Evolutionary conservation across 768 basidiomycete genomes (phyloP), one percentile per base, ranked within the genome.

Genomic region (Chlorophyllum brunneum): DNA sequence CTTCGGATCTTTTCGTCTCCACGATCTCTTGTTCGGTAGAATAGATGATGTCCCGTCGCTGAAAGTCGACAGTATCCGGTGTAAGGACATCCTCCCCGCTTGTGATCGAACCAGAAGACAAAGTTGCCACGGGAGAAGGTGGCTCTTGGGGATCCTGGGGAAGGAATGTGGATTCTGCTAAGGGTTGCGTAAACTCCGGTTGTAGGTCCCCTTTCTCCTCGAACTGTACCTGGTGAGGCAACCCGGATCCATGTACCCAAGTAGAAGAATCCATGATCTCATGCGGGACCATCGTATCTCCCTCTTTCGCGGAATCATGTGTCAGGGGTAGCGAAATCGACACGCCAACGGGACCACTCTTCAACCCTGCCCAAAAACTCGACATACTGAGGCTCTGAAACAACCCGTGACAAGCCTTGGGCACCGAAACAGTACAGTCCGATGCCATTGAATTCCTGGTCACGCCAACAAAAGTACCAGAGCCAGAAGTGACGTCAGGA

Each of bases 371-470:
- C 59, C 62, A 33, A 57, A 39, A 30, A 48, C 60, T 42, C 27
- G 55, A 31, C 54, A 61, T 38, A 62, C 52, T 31, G 38, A 48
- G 42, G 27, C 55, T 51, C 44, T 50, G 38, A 48, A 65, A 56
- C 37, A 54, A 58, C 27, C 61, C 57, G 42, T 62, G 63, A 31
- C 60, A 64, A 24, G 58, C 56, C n/a, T 54, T 51, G 16, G 61
- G 60, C 9, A 53, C 49, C 5, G 54, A 49, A 22, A 49, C 37
- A 16, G 64, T 62, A 53, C 62, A 66, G 16, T 67, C 63, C 20
- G 68, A 66, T 9, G 63, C 58, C 56, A 61, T 65, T 31, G 68
- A 66, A n/a, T 26, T 31, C 10, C 56, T 29, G 37, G 48, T 29
- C 7, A 15, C 8, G n/a, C 22, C 20, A 11, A 22, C 29, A 22